Percentiles rank a stretch among this genome's conserved stretches.
Conservation (phyloP, 1,284 basidiomycete species). For the Schizophyllum commune region DNA sequence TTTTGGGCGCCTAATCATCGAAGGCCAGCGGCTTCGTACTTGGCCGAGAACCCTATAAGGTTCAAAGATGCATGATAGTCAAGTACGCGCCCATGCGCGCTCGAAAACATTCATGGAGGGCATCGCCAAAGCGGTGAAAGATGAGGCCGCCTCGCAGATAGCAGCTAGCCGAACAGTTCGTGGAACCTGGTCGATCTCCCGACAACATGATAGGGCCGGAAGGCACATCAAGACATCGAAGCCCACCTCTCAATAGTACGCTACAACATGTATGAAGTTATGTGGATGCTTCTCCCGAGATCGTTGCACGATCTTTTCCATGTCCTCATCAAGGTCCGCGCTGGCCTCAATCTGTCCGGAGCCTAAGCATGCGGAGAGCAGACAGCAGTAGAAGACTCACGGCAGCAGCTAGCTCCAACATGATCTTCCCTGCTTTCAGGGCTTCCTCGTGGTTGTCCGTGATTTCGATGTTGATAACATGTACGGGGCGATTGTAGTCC, state of each 20-base stretch:
- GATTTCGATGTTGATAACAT: slow-evolving; percentile 98
- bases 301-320: slow-evolving; percentile 74
- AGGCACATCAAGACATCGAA: no score
- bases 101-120: no score
- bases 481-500: slow-evolving; percentile 90
- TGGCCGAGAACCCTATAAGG: no score
- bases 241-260: slow-evolving; percentile 59
- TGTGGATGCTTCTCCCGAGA: slow-evolving; percentile 93
- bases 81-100: no score
- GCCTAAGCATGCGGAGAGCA: slow-evolving; percentile 7
- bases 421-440: slow-evolving; percentile 89
- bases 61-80: no score
- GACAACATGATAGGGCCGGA: no score
- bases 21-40: no score
- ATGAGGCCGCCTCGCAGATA: no score
- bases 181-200: no score
- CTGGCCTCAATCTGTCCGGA: slow-evolving; percentile 72
- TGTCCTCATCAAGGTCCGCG: slow-evolving; percentile 86
- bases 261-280: slow-evolving; percentile 84
- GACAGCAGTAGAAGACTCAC: slow-evolving; percentile 41
- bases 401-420: slow-evolving; percentile 86
- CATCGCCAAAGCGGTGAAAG: no score
- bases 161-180: no score
- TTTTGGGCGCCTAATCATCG: not conserved
- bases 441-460: slow-evolving; percentile 99